Evolutionary conservation across 2,329 filamentous ascomycete genomes (phyloP).

Genomic region (Tolypocladium tropicale): DNA sequence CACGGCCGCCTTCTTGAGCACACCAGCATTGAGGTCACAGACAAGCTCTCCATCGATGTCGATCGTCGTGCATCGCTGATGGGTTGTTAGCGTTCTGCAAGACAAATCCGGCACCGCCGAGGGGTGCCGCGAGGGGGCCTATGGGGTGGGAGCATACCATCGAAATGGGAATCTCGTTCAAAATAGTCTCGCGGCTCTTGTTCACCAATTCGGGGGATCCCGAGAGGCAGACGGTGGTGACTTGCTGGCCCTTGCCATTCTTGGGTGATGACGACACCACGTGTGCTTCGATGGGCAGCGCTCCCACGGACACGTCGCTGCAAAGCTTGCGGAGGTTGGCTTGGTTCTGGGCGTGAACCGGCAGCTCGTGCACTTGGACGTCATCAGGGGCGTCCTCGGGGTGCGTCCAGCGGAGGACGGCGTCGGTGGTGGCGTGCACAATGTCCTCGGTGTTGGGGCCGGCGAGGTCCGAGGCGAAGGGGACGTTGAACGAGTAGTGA

Average conservation of each 20-base stretch:
- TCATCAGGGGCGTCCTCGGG: constrained; percentile 78
- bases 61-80: constrained; percentile 73
- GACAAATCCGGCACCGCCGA: not conserved
- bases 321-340: constrained; percentile 71
- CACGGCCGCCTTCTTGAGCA: constrained; percentile 65
- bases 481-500: constrained; percentile 94
- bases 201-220: constrained; percentile 81
- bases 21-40: constrained; percentile 57
- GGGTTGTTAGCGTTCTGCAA: constrained; percentile 4
- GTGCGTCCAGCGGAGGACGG: constrained; percentile 87
- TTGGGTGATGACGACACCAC: constrained; percentile 77
- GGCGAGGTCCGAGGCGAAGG: constrained; percentile 83
- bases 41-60: constrained; percentile 89
- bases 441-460: constrained; percentile 93
- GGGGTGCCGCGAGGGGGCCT: too few relatives aligned
- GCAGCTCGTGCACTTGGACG: constrained; percentile 76
- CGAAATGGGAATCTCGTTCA: constrained; percentile 87
- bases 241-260: constrained; percentile 51
- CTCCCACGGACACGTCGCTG: constrained; percentile 63
- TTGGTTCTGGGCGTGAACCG: constrained; percentile 84
- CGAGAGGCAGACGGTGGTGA: constrained; percentile 85
- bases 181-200: constrained; percentile 77
- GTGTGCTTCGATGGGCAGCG: constrained; percentile 67
- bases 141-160: constrained; percentile 55
- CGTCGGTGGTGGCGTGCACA: constrained; percentile 80